phyloP scores from a whole-genome alignment of 139 green algal species.

The Coccomyxa sp. region DNA sequence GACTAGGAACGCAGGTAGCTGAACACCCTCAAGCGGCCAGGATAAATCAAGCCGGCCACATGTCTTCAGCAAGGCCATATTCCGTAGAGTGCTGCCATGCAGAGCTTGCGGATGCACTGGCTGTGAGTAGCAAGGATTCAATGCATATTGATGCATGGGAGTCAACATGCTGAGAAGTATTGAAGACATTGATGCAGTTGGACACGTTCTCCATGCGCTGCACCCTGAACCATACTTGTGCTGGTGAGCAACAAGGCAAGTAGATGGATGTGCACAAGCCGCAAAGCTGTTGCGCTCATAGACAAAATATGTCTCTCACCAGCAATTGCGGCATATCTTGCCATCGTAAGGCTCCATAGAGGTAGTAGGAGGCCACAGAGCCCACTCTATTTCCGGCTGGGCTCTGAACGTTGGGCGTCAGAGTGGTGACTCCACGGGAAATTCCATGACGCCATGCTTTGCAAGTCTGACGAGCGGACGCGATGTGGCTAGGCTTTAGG shows the following conservation, averaged over 20 bases:
- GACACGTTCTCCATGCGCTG: background rate
- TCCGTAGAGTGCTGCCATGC: no score
- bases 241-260: no score
- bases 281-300: background rate
- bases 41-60: no score
- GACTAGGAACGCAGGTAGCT: no score
- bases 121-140: no score
- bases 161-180: background rate
- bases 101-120: no score
- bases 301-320: background rate
- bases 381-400: background rate
- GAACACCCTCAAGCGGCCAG: no score
- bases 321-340: background rate
- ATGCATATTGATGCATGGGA: background rate
- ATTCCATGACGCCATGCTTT: background rate
- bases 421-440: background rate
- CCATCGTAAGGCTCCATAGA: background rate
- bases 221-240: background rate
- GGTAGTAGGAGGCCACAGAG: background rate
- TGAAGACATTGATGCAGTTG: background rate
- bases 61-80: no score
- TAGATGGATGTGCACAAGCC: background rate
- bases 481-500: background rate
- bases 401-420: background rate
- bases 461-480: background rate